Evolutionary conservation across 441 rosid species (phyloP), one percentile per base, ranked within the genome.

Genomic region (Kokia cookei): DNA sequence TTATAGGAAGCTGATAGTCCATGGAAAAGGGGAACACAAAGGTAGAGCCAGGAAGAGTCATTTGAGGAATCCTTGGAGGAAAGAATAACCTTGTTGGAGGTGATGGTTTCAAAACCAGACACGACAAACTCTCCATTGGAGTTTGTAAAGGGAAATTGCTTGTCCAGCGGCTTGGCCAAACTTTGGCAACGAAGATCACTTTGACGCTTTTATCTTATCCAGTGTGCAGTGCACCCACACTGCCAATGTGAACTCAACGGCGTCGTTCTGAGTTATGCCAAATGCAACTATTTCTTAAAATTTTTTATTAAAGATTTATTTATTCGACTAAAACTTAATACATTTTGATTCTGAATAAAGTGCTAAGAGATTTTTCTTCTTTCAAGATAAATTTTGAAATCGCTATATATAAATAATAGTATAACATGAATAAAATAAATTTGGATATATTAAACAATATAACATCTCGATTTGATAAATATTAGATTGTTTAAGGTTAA

Each of bases 111-210:
- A 85, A 63, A 50, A 72, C 51, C 72, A 80, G 72, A 69, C 69
- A 77, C 17, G 75, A 76, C 55, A 77, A 32, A 53, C 76, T 68
- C 80, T 77, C 91, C 93, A 89, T 89, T 32, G 59, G 7, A 50
- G 59, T 29, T 43, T 29, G 45, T 5, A 51, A 68, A 68, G 43
- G 27, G 22, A 19, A 50, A 51, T 10, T 11, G 29, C 59, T 68
- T 68, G 43, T 68, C 43, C 26, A 68, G 72, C 72, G 9, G 45
- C 24, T 48, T 8, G 59, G 43, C 43, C 26, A 17, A 15, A 27
- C 5, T 10, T 26, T 29, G 13, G 9, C 7, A 68, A 10, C 10
- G 59, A 50, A 68, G 19, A 15, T 15, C 10, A 10, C 24, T 22
- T 48, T 29, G 24, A 68, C 59, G 72, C 58, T 68, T 50, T 68